Percentiles rank a stretch among this genome's conserved stretches.
These are phyloP conservation scores for Austroboletus festivus DNA, from an alignment of 768 basidiomycete species.

Conservation along the genomic window DNA sequence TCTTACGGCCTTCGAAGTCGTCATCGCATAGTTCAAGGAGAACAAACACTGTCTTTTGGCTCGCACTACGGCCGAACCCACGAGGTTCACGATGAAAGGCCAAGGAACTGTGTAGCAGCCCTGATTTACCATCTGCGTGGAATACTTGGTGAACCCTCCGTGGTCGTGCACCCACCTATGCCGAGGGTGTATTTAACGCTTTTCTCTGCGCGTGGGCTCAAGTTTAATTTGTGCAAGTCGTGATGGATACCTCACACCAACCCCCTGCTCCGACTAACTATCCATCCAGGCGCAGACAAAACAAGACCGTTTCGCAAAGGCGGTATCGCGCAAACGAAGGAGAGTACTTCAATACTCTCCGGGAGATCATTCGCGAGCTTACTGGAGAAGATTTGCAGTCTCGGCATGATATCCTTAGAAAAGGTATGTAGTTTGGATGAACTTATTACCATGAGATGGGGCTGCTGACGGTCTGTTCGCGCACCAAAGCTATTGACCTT, in stretches of 20 bases:
- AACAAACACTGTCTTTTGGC: too few species aligned
- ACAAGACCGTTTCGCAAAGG: slow-evolving; percentile 16
- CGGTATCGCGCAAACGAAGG: slow-evolving; percentile 24
- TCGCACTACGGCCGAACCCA: too few species aligned
- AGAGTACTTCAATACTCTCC: slow-evolving; percentile 14
- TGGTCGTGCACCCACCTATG: too few species aligned
- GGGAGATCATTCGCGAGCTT: slow-evolving; percentile 13
- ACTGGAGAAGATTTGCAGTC: slow-evolving; percentile 15
- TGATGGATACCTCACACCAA: neutral
- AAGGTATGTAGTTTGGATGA: slow-evolving; percentile 13
- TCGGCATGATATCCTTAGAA: slow-evolving; percentile 21
- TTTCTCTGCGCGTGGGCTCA: too few species aligned
- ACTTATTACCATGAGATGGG: neutral
- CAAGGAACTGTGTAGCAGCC: too few species aligned
- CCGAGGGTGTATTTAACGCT: too few species aligned
- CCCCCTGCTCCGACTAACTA: neutral
- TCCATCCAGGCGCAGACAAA: neutral
- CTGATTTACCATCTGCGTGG: too few species aligned
- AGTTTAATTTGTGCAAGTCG: too few species aligned
- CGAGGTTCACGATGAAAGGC: too few species aligned
- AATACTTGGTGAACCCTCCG: too few species aligned
- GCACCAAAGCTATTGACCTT: slow-evolving; percentile 7
- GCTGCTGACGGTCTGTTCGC: neutral
- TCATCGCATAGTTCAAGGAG: too few species aligned
- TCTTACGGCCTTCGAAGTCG: too few species aligned